phyloP scores from a whole-genome alignment of 345 rosid species.

The Microcos paniculata region DNA sequence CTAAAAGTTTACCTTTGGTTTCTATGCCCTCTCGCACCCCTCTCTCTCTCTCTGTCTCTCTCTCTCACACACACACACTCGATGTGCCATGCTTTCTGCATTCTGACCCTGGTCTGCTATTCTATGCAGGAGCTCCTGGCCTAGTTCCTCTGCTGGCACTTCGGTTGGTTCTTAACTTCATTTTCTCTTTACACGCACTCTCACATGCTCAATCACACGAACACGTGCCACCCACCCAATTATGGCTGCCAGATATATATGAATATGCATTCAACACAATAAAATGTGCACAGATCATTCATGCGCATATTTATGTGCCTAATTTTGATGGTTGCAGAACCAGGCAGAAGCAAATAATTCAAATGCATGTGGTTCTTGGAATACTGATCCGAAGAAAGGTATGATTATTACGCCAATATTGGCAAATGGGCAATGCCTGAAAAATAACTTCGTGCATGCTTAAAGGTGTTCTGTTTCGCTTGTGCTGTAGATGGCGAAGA shows the following conservation, averaged over 20 bases:
- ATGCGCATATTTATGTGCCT: not conserved
- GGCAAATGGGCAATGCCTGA: not conserved
- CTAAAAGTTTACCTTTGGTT: not conserved
- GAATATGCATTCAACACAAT: not conserved
- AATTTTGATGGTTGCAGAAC: not conserved
- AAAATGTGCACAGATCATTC: not conserved
- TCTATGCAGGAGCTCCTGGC: not conserved
- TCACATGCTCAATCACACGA: not conserved
- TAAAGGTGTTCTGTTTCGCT: not conserved
- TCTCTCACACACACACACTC: too few species aligned
- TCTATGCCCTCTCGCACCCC: not conserved
- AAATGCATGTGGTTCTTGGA: not conserved
- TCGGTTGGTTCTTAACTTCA: not conserved
- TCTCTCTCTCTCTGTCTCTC: not conserved
- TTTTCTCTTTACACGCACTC: not conserved
- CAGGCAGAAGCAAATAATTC: not conserved
- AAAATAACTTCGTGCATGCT: not conserved
- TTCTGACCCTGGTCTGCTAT: not conserved
- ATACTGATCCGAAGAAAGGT: constrained; percentile 17
- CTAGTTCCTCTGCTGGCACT: constrained; percentile 8
- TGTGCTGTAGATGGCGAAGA: constrained; percentile 29
- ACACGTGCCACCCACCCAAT: not conserved
- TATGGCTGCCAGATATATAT: not conserved
- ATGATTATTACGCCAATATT: not conserved
- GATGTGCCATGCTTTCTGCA: not conserved